Evolutionary conservation across 768 basidiomycete species (phyloP), one percentile per base, ranked within the genome.

Genomic region (Mycena vitilis): DNA sequence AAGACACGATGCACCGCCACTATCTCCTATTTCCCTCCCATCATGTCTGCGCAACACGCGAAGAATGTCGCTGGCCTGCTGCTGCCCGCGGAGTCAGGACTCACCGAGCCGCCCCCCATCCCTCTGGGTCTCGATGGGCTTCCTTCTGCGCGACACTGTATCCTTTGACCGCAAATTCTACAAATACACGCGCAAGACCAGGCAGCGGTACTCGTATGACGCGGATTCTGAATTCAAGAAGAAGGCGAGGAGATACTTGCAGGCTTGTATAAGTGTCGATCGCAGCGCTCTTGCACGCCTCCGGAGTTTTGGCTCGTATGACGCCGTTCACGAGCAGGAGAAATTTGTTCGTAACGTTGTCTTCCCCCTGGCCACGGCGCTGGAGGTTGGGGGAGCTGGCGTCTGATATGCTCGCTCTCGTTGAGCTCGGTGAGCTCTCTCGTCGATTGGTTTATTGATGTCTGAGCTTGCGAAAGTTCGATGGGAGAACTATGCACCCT

Each of bases 131-230:
- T 65, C 64, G 64, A 58, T 51, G 56, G 56, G 38, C 56, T 65
- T 59, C 64, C 64, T 65, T 56, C 64, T 58, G 64, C 64, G 64
- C 49, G 58, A 52, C 56, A 52, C 64, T 65, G 56, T 65, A 65
- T 59, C 64, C 64, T 65, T 65, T 52, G 38, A 65, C 56, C 64
- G 56, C 64, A 56, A 65, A 65, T 65, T 65, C 64, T 51, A 65
- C 63, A 65, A 65, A 58, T 65, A 65, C 38, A 51, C 49, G 55
- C 47, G 47, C 38, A 65, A 59, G 64, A 58, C 22, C 25, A 65
- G 37, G 64, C 38, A n/a, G 45, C 45, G 9, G 56, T 65, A 65
- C 56, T 40, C 56, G 48, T 65, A 49, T n/a, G 57, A 20, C 23
- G 63, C 55, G 38, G 63, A 65, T 59, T 59, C 64, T 38, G 64